Evolutionary conservation across 2,329 filamentous ascomycete genomes (phyloP), one percentile per base, ranked within the genome.

Genomic region (Torrubiella hemipterigena): DNA sequence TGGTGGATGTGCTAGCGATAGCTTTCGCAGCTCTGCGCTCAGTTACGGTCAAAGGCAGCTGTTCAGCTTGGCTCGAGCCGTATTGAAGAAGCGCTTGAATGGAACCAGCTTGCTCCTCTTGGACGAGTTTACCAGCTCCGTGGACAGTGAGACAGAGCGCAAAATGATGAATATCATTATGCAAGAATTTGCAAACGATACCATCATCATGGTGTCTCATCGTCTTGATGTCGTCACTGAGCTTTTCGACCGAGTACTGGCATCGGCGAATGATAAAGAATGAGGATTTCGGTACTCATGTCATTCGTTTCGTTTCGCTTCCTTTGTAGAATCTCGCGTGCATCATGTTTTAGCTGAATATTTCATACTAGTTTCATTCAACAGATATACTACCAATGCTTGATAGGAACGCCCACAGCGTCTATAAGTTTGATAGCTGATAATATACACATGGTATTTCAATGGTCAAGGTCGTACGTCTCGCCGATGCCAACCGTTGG

Each of bases 31-130:
- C 3, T 53, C 63, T 11, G 54, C 56, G 31, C 51, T 72, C 6
- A 65, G 59, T 7, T 63, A 67, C 33, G 73, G 73, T 1, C 71
- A 77, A 44, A 59, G 60, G 29, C 72, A 77, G 44, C 56, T 77
- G 1, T 72, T 78, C 44, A 72, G 66, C 41, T 55, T 77, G 7
- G 72, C 68, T 2, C 51, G 71, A 5, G 72, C 68, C 1, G 54
- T 76, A 19, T 47, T 77, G 12, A 50, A 61, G 2, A 37, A 44
- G 2, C 29, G 42, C 13, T 53, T 59, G 6, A 35, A 34, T 7
- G 45, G 41, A 6, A 48, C 51, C 0, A 29, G 13, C 6, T 6
- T 63, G 0, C 29, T 64, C 10, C 28, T 65, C 3, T 46, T 65
- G 3, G 61, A 65, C 13, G 61, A 65, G 40, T 52, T 63, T 4